A percentile compares a stretch with the other conserved stretches of the same genome.
Conservation (phyloP, 2,329 filamentous ascomycete species). For the Macrophomina pseudophaseolina region DNA sequence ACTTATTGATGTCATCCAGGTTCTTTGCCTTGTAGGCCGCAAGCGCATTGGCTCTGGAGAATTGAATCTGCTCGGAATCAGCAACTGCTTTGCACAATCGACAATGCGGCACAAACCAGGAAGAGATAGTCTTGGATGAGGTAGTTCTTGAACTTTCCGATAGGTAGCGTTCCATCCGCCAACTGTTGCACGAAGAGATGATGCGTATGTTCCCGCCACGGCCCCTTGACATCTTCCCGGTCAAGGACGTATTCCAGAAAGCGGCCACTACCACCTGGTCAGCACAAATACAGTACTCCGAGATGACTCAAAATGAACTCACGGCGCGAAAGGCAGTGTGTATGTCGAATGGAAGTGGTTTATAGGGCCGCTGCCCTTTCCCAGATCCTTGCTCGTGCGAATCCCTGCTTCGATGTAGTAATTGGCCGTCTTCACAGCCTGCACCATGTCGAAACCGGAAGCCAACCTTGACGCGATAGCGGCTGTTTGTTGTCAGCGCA, state of each 20-base stretch:
- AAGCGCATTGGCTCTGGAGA: conserved; percentile 83
- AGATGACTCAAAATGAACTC: background rate
- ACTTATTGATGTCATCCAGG: conserved; percentile 58
- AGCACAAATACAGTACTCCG: conserved; percentile 39
- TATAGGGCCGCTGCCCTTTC: conserved; percentile 72
- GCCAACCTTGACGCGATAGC: conserved; percentile 77
- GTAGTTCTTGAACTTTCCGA: conserved; percentile 83
- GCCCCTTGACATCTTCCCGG: conserved; percentile 71
- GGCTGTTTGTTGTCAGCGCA: conserved; percentile 37
- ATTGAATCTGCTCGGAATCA: conserved; percentile 68
- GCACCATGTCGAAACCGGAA: conserved; percentile 60
- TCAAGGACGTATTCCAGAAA: conserved; percentile 85
- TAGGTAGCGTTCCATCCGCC: conserved; percentile 74
- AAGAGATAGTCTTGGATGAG: conserved; percentile 93
- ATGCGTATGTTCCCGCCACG: conserved; percentile 78
- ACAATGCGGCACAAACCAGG: conserved; percentile 61
- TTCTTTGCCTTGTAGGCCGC: conserved; percentile 82
- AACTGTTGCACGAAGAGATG: conserved; percentile 83
- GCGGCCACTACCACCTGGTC: conserved; percentile 53
- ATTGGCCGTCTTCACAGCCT: conserved; percentile 70
- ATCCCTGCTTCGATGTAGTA: conserved; percentile 76
- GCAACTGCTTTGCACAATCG: background rate
- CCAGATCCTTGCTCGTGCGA: conserved; percentile 65
- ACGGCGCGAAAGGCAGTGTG: conserved; percentile 69
- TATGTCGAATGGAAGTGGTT: conserved; percentile 80